Evolutionary conservation across 2,329 filamentous ascomycete genomes (phyloP), one percentile per base, ranked within the genome.

Genomic region (Talaromyces pinophilus): DNA sequence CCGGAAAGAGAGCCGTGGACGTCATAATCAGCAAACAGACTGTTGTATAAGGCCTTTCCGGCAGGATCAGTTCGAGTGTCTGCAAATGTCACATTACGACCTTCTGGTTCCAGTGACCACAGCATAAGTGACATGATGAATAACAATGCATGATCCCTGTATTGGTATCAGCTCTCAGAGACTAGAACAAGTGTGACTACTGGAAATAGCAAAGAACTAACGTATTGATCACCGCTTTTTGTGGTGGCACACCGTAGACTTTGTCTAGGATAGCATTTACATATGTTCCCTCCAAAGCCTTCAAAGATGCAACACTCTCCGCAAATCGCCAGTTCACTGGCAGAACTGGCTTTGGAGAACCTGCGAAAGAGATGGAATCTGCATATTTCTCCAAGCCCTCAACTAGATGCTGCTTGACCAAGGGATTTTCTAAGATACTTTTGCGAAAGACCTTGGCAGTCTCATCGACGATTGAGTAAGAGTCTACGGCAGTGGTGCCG

Each of bases 71-170:
- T 54, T 35, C 60, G 60, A 25, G 50, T 62, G 15, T 62, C 60
- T 25, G 60, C 60, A 54, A 62, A 62, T 22, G 60, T 52, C 19
- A 62, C 46, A 42, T 62, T 62, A n/a, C 46, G 46, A 25, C 60
- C 60, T n/a, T 62, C 60, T 54, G 60, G 60, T 35, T 62, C 60
- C 6, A 62, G 30, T 38, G 60, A 62, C 60, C 60, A 62, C 8
- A 62, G 46, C 33, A 62, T 52, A n/a, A 62, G 44, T 40, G 62
- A 63, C 62, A 63, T 63, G 3, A 63, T 55, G 25, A 63, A 63
- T 17, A 63, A 15, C 6, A 62, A 38, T n/a, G 44, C 60, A 54
- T 62, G 60, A 15, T 62, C 50, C 6, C 50, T 54, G 50, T 33
- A 33, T 19, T 5, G 3, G 3, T n/a, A 17, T 54, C 28, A 54